A percentile compares a stretch with the other conserved stretches of the same genome.
Conservation (phyloP, 1,284 basidiomycete genomes). For the Sutorius eximius region DNA sequence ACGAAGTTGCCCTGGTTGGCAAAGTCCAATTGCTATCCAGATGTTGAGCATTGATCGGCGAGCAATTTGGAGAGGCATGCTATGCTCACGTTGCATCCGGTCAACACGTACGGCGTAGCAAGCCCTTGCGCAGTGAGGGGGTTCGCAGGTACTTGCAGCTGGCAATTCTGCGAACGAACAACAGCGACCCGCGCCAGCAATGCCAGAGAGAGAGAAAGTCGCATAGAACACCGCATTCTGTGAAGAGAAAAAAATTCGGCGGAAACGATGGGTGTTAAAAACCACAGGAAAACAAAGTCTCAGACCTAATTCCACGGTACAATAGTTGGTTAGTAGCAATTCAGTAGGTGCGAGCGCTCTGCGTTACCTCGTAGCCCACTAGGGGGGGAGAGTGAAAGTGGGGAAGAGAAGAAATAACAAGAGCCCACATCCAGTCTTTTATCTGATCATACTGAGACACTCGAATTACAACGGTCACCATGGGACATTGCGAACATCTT, state of each 20-base stretch:
- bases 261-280: not conserved
- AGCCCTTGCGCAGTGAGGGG: constrained; percentile 29
- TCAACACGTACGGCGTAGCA: constrained; percentile 27
- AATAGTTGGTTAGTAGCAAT: not conserved
- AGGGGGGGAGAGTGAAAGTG: constrained; percentile 4
- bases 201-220: constrained; percentile 11
- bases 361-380: constrained; percentile 17
- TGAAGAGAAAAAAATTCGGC: not conserved
- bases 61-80: not conserved
- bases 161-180: constrained; percentile 26
- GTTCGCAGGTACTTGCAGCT: constrained; percentile 18
- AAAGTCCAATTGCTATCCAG: constrained; percentile 27
- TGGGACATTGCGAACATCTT: not conserved
- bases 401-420: not conserved
- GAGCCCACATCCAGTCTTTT: constrained; percentile 4
- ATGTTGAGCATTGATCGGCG: not conserved
- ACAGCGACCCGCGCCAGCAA: constrained; percentile 14
- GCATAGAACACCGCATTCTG: constrained; percentile 11
- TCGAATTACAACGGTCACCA: constrained; percentile 13
- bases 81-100: constrained; percentile 28
- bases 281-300: constrained; percentile 21
- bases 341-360: not conserved
- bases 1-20: constrained; percentile 25
- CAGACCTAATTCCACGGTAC: constrained; percentile 10
- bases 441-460: constrained; percentile 8